Percentiles rank a stretch among this genome's conserved stretches.
Conservation (phyloP, 495 filamentous ascomycete species). For the Tetracladium setigerum region DNA sequence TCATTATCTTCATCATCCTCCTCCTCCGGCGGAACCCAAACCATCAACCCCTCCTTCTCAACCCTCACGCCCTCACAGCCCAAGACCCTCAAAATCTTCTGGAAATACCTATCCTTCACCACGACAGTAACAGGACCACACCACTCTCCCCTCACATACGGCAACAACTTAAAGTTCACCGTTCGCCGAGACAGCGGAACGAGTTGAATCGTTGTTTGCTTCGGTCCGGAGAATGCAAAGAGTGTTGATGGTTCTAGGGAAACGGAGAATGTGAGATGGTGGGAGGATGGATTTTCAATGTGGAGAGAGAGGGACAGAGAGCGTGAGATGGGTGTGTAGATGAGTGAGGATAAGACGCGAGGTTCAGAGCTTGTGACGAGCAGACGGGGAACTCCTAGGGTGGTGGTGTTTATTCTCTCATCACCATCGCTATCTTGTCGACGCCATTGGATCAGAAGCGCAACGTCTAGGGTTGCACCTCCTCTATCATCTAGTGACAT, state of each 20-base stretch:
- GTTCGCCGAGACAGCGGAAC: slow-evolving; percentile 68
- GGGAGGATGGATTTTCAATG: slow-evolving; percentile 89
- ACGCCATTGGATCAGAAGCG: slow-evolving; percentile 70
- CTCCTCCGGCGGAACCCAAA: slow-evolving; percentile 52
- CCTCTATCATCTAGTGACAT: slow-evolving; percentile 70
- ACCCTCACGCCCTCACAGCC: slow-evolving; percentile 63
- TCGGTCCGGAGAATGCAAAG: slow-evolving; percentile 90
- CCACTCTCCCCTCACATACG: slow-evolving; percentile 54
- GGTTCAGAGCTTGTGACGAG: slow-evolving; percentile 76
- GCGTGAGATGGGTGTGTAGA: slow-evolving; percentile 28
- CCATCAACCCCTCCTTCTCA: slow-evolving; percentile 63
- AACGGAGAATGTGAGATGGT: slow-evolving; percentile 86
- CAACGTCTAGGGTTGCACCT: slow-evolving; percentile 61
- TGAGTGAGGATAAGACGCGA: slow-evolving; percentile 66
- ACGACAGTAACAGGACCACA: slow-evolving; percentile 60
- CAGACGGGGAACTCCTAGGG: slow-evolving; percentile 68
- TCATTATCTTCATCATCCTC: slow-evolving; percentile 11
- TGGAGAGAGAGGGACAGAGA: slow-evolving; percentile 21
- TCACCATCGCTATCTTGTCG: slow-evolving; percentile 30
- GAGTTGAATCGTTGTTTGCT: slow-evolving; percentile 66
- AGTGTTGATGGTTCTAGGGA: slow-evolving; percentile 87
- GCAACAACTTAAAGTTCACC: slow-evolving; percentile 63
- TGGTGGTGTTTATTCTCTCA: slow-evolving; percentile 43
- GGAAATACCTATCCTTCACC: slow-evolving; percentile 82
- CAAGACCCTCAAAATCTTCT: slow-evolving; percentile 70